Evolutionary conservation across 1,139 yeast genomes (phyloP).

Genomic region (Pichia cactophila): DNA sequence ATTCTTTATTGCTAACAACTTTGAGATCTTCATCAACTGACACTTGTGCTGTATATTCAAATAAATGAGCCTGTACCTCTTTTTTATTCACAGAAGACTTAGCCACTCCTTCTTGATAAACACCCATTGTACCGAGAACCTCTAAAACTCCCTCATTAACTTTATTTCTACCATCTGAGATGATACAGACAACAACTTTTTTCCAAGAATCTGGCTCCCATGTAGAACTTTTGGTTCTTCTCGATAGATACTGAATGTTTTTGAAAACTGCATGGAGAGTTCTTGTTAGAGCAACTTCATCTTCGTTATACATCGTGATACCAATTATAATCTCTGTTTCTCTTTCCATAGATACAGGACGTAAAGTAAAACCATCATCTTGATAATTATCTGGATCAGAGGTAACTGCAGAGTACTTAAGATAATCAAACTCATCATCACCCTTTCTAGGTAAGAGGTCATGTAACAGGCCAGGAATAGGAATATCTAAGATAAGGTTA

Average conservation of each 20-base stretch:
- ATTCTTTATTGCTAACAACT: slow-evolving; percentile 60
- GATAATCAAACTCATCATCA: slow-evolving; percentile 85
- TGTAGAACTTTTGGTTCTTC: slow-evolving; percentile 67
- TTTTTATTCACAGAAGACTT: slow-evolving; percentile 86
- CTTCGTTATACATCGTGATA: slow-evolving; percentile 95
- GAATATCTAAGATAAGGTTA: slow-evolving; percentile 75
- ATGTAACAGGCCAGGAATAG: slow-evolving; percentile 79
- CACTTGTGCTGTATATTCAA: slow-evolving; percentile 73
- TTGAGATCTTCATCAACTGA: slow-evolving; percentile 64
- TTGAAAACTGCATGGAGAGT: slow-evolving; percentile 92
- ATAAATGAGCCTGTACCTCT: slow-evolving; percentile 84
- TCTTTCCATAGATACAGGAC: slow-evolving; percentile 72
- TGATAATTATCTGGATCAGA: slow-evolving; percentile 79
- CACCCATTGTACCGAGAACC: slow-evolving; percentile 85
- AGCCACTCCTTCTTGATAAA: slow-evolving; percentile 94
- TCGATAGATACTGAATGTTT: slow-evolving; percentile 79
- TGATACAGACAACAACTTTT: slow-evolving; percentile 81
- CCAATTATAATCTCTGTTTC: slow-evolving; percentile 87
- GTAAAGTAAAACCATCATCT: slow-evolving; percentile 71
- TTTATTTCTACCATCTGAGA: slow-evolving; percentile 89
- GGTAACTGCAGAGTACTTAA: slow-evolving; percentile 94
- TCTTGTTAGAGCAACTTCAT: slow-evolving; percentile 77
- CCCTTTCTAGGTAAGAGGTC: slow-evolving; percentile 41
- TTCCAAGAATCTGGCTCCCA: slow-evolving; percentile 99
- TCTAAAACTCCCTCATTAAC: slow-evolving; percentile 77